phyloP scores from a whole-genome alignment of 164 flowering plant species.

The Liriodendron chinense region DNA sequence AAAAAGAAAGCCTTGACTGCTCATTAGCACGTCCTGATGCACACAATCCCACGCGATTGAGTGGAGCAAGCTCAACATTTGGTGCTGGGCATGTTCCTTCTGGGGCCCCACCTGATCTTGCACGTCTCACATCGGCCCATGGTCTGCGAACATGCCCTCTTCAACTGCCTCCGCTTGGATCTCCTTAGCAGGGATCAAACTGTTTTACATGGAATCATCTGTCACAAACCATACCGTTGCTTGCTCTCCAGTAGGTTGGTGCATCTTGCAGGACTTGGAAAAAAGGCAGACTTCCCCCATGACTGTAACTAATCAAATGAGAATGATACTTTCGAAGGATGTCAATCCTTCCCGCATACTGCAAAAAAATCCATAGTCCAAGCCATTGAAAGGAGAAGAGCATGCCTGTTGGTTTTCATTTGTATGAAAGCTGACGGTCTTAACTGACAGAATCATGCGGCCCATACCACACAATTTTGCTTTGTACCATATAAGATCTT shows the following conservation, averaged over 20 bases:
- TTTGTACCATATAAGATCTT: slow-evolving; percentile 61
- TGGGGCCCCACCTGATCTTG: neutral
- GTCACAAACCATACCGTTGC: slow-evolving; percentile 14
- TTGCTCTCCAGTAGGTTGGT: slow-evolving; percentile 23
- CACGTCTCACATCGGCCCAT: neutral
- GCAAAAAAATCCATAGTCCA: neutral
- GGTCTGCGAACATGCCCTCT: neutral
- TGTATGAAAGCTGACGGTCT: slow-evolving; percentile 26
- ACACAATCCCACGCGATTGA: neutral
- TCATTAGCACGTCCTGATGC: neutral
- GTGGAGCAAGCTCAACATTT: neutral
- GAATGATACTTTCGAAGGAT: neutral
- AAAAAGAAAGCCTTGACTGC: neutral
- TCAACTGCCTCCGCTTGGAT: neutral
- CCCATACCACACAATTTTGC: slow-evolving; percentile 57
- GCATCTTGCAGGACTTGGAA: slow-evolving; percentile 23
- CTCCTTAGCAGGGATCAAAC: neutral
- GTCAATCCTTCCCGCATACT: neutral
- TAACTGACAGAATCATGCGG: slow-evolving; percentile 30
- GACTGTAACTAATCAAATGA: neutral
- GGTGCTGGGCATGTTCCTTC: neutral
- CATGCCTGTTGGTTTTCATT: slow-evolving; percentile 29
- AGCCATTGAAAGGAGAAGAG: slow-evolving; percentile 11
- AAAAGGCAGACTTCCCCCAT: neutral
- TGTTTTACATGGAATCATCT: slow-evolving; percentile 17